Base-by-base conservation (phyloP, 2,329 filamentous ascomycete genomes). In the Phoma sp. region DNA sequence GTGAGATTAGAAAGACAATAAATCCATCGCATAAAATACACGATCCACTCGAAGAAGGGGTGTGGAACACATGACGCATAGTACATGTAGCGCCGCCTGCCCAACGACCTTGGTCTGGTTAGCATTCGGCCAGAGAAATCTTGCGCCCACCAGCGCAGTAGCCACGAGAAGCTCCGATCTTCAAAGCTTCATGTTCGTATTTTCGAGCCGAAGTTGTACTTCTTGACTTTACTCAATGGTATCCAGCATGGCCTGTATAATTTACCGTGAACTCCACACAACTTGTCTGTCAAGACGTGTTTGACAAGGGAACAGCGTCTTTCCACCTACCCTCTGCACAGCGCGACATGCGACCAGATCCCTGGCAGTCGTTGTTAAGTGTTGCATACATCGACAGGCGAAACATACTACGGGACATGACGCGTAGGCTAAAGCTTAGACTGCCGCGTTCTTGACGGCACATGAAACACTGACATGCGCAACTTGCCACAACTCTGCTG, bases 401-500 rank as follows among this genome's bases (percentile, higher is more conserved):
- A 63, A 65, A 64, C 64, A 48, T 37, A 39, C 47, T 56, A 53
- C 47, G 61, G 36, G 62, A 61, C 60, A 61, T 58, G 62, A 42
- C 49, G 42, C 38, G 42, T 40, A 47, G 40, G 34, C 55, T 36
- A 62, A 63, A 53, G 62, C 58, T 62, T 61, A 60, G 51, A 47
- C 26, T 40, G 52, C 49, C 34, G 54, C 57, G 46, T 58, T 42
- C 54, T 38, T 42, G 26, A 50, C 39, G 39, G 23, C 40, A 48
- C 39, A 25, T 66, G 65, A 69, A 67, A 69, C 66, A 56, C 51
- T 59, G 59, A 65, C 60, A 62, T 43, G 33, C 53, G 33, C 59
- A 56, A 15, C 25, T 23, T 20, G 18, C 30, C 25, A 25, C 26
- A n/a, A 25, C 42, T 30, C 20, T 30, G 30, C 42, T 48, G 42